Evolutionary conservation across 148 eudicot genomes (phyloP), one percentile per base, ranked within the genome.

Genomic region (Cornus florida): DNA sequence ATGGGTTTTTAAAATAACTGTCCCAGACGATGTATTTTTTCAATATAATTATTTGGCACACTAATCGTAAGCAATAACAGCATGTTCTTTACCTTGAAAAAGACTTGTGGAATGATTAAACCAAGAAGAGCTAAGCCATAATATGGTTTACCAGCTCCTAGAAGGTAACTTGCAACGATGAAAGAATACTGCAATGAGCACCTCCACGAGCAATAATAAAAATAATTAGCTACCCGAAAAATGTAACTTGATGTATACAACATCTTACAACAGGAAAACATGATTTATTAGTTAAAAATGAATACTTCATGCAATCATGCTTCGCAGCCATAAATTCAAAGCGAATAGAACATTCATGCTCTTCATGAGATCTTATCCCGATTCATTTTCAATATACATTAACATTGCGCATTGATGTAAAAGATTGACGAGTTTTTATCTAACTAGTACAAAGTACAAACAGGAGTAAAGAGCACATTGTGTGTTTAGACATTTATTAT

Each of bases 131-230:
- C 97, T 33, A 93, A 79, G 39, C 98, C 98, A 23, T 91, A 93
- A 69, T 87, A 96, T 1, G 93, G 99, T 81, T 91, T 96, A n/a
- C 97, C 98, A 62, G 89, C 83, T n/a, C 91, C 97, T 69, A 96
- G 83, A 73, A 96, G 99, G 82, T 96, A 96, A 57, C 99, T 97
- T 96, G 90, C 84, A 79, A 79, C 39, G 28, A 78, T 74, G 13
- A 69, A 77, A 2, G 43, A 32, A 71, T 62, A 41, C 62, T 69
- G 70, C 59, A 70, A 70, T 77, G 50, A 80, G 64, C 28, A 66
- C 39, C 28, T 74, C 68, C 74, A 77, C 31, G 60, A 68, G 10
- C 19, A 77, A 69, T 19, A 14, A 13, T 23, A 38, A 7, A 76
- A 17, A 2, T 1, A 24, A 7, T 50, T 46, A 14, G 0, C 75